Conservation (phyloP, 2,329 filamentous ascomycete species). For the Ophiostoma perfectum region DNA sequence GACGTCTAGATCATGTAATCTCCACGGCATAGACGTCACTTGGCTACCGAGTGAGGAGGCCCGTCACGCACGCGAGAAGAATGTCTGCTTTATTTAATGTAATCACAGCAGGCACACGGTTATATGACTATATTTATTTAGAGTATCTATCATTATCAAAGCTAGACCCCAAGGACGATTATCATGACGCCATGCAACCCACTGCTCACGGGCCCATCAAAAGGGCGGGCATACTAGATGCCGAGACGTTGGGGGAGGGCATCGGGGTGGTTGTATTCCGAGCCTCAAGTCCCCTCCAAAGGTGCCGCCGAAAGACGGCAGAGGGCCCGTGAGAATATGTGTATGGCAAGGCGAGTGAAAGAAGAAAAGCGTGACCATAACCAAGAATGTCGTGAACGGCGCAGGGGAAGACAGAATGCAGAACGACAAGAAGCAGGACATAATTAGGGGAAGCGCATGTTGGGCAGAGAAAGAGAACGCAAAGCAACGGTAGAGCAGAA, state of each 20-base stretch:
- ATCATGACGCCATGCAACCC: slow-evolving; percentile 1
- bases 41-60: background rate
- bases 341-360: background rate
- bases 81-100: background rate
- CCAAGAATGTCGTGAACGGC: background rate
- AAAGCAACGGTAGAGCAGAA: background rate
- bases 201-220: slow-evolving; percentile 6
- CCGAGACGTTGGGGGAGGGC: background rate
- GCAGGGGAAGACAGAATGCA: background rate
- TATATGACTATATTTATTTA: background rate
- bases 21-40: background rate
- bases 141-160: background rate
- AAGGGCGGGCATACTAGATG: background rate
- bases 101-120: background rate
- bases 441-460: background rate
- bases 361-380: background rate
- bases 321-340: background rate
- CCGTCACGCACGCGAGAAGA: too few species aligned
- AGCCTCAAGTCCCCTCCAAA: background rate
- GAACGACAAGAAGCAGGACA: background rate
- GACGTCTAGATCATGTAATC: background rate
- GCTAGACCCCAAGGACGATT: background rate
- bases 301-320: background rate
- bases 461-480: background rate
- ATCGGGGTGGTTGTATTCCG: background rate